A percentile compares a stretch with the other conserved stretches of the same genome.
Conservation (phyloP, 2,329 filamentous ascomycete genomes). For the Claviceps sp. region DNA sequence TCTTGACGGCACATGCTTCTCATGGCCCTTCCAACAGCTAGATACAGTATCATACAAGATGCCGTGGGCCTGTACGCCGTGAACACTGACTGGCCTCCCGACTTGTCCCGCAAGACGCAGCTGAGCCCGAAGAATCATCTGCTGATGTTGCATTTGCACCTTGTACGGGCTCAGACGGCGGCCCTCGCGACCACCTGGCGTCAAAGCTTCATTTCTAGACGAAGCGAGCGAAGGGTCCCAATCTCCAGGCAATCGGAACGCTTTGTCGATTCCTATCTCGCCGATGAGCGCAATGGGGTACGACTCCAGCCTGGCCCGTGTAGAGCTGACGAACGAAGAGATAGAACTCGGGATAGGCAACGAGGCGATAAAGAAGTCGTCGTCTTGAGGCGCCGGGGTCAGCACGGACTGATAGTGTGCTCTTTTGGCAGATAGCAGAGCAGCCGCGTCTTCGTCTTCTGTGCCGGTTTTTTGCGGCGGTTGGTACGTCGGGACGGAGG, state of each 20-base stretch:
- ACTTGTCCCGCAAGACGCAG: constrained; percentile 58
- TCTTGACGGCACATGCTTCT: constrained; percentile 46
- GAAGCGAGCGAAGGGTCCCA: constrained; percentile 28
- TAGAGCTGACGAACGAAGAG: constrained; percentile 42
- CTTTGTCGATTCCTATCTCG: constrained; percentile 66
- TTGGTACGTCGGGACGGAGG: constrained; percentile 23
- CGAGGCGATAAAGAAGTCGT: constrained; percentile 31
- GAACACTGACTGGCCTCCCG: constrained; percentile 51
- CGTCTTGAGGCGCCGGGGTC: constrained; percentile 33
- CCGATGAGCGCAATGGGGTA: constrained; percentile 57
- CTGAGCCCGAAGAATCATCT: constrained; percentile 50
- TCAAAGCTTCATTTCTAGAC: constrained; percentile 29
- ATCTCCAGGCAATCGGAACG: constrained; percentile 56
- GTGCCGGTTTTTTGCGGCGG: constrained; percentile 7
- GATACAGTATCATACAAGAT: constrained; percentile 51
- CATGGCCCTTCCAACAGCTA: constrained; percentile 56
- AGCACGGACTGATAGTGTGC: constrained; percentile 57
- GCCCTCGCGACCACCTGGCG: constrained; percentile 58
- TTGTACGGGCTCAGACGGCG: constrained; percentile 53
- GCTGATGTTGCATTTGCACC: constrained; percentile 58
- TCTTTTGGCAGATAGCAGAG: constrained; percentile 24
- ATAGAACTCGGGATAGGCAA: constrained; percentile 50
- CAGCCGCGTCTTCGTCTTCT: constrained; percentile 9
- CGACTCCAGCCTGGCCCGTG: constrained; percentile 37
- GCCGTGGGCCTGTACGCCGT: constrained; percentile 67